Evolutionary conservation across 257 asterid species (phyloP).

Genomic region (Salvia splendens): DNA sequence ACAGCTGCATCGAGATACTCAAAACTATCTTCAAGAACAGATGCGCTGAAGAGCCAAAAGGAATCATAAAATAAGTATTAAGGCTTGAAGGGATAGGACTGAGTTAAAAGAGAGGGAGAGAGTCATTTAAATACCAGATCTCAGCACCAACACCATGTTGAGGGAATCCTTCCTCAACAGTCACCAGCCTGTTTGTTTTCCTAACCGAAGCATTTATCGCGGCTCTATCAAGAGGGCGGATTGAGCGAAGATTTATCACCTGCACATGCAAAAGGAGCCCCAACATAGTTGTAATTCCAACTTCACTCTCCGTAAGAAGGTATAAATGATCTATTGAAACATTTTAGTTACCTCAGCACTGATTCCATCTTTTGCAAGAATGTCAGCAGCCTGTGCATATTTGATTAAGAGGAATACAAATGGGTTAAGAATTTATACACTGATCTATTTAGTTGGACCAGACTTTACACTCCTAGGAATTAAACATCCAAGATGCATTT

Average conservation of each 20-base stretch:
- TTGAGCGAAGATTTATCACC: constrained; percentile 82
- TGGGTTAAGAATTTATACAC: constrained; percentile 11
- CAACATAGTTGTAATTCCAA: constrained; percentile 17
- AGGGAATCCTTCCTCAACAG: constrained; percentile 83
- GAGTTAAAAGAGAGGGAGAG: not conserved
- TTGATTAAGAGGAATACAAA: constrained; percentile 13
- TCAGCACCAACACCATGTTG: constrained; percentile 94
- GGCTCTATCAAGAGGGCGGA: constrained; percentile 82
- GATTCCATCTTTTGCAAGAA: constrained; percentile 70
- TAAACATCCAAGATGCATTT: constrained; percentile 13
- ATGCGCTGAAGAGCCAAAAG: constrained; percentile 46
- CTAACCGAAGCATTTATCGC: constrained; percentile 75
- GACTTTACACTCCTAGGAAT: not conserved
- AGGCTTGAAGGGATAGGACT: constrained; percentile 1
- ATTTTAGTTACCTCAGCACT: constrained; percentile 65
- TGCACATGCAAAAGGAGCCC: constrained; percentile 28
- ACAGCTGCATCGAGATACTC: constrained; percentile 78
- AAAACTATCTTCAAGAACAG: constrained; percentile 74
- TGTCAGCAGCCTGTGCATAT: constrained; percentile 70
- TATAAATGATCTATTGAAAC: not conserved
- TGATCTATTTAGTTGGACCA: not conserved
- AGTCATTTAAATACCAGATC: constrained; percentile 57
- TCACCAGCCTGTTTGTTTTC: constrained; percentile 80
- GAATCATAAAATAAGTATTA: constrained; percentile 10
- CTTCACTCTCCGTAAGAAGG: constrained; percentile 13